These are phyloP conservation scores for Cicer arietinum DNA, from an alignment of 306 rosid species.

Conservation along the genomic window DNA sequence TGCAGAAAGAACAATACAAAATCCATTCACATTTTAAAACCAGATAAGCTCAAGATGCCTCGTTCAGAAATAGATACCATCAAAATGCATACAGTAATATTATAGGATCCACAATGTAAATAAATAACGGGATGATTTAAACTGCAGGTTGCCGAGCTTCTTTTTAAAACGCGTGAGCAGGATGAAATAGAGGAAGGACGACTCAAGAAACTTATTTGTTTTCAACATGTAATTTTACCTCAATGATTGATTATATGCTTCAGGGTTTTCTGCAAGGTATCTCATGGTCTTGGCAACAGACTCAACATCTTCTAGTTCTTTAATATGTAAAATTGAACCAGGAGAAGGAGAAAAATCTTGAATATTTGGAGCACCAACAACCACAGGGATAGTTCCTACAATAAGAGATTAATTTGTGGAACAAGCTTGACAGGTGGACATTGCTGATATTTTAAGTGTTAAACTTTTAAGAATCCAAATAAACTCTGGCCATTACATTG, in stretches of 20 bases:
- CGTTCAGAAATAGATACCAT: slow-evolving; percentile 23
- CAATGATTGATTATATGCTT: slow-evolving; percentile 78
- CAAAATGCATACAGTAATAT: neutral
- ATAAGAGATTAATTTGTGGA: slow-evolving; percentile 41
- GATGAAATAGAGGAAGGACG: slow-evolving; percentile 1
- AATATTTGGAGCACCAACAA: slow-evolving; percentile 94
- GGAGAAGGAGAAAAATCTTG: slow-evolving; percentile 83
- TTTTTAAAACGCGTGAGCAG: neutral
- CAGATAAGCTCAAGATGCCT: slow-evolving; percentile 33
- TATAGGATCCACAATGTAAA: slow-evolving; percentile 22
- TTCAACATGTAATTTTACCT: slow-evolving; percentile 59
- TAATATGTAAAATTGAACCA: slow-evolving; percentile 78
- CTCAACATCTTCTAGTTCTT: slow-evolving; percentile 67
- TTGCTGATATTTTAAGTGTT: slow-evolving; percentile 15
- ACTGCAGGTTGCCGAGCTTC: neutral
- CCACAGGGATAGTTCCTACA: slow-evolving; percentile 88
- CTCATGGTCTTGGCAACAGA: slow-evolving; percentile 78
- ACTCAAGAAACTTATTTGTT: neutral
- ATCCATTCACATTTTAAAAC: slow-evolving; percentile 29
- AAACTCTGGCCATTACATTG: slow-evolving; percentile 28
- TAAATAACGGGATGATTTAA: neutral
- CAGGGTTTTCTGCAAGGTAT: slow-evolving; percentile 74
- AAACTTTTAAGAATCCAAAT: neutral
- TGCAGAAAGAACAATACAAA: slow-evolving; percentile 21
- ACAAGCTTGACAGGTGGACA: slow-evolving; percentile 16